phyloP scores from a whole-genome alignment of 1,284 basidiomycete species.

The Neonothopanus nambi region DNA sequence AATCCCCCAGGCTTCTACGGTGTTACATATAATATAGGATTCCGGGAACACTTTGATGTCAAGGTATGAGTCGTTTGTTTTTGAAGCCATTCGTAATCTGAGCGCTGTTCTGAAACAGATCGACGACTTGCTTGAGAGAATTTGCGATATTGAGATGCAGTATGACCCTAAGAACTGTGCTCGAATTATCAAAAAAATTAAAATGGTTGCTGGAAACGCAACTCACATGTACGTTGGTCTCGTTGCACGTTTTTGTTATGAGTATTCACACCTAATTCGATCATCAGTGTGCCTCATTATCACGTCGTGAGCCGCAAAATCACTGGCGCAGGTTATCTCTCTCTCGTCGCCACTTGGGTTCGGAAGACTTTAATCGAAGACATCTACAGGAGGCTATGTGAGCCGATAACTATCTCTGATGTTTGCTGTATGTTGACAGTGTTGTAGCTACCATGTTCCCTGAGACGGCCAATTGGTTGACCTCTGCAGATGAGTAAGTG shows the following conservation, averaged over 20 bases:
- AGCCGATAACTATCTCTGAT: constrained; percentile 13
- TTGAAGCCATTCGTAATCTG: not conserved
- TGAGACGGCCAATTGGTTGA: constrained; percentile 55
- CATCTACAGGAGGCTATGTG: constrained; percentile 54
- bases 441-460: constrained; percentile 53
- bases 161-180: constrained; percentile 33
- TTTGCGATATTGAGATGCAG: constrained; percentile 47
- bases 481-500: constrained; percentile 51
- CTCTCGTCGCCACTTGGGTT: constrained; percentile 41
- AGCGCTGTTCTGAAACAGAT: constrained; percentile 28
- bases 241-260: not conserved
- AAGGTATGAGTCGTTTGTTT: constrained; percentile 24
- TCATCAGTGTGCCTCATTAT: constrained; percentile 57
- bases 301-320: constrained; percentile 45
- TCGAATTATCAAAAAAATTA: constrained; percentile 40
- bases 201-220: constrained; percentile 38
- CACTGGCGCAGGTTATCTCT: constrained; percentile 30
- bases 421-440: not conserved
- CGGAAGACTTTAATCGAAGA: constrained; percentile 54
- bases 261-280: not conserved
- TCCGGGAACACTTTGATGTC: constrained; percentile 57
- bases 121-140: constrained; percentile 47
- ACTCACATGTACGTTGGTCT: constrained; percentile 58
- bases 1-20: constrained; percentile 54
- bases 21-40: constrained; percentile 60